Conservation (phyloP, 306 rosid species). For the Vigna radiata region DNA sequence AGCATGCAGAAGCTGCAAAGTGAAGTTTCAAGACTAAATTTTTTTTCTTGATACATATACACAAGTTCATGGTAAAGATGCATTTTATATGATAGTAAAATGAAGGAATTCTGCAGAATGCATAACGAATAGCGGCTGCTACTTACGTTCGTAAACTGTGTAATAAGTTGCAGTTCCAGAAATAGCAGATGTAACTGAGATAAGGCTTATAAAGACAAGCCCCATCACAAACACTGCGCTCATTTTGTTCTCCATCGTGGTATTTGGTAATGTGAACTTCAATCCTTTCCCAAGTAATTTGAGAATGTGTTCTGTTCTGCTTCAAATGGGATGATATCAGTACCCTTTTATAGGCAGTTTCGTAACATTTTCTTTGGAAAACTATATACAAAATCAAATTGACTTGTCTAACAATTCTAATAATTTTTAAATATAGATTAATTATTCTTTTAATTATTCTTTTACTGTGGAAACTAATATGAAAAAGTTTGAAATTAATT, state of each 20-base stretch:
- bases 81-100: not conserved
- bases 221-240: not conserved
- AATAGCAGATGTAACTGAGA: slow-evolving; percentile 40
- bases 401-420: not conserved
- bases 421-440: too few species aligned
- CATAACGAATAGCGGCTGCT: not conserved
- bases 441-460: too few species aligned
- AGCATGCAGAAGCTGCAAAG: slow-evolving; percentile 53
- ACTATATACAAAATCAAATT: not conserved
- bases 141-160: slow-evolving; percentile 41
- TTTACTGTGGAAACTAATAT: too few species aligned
- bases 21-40: too few species aligned
- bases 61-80: not conserved
- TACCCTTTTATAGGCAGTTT: not conserved
- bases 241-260: not conserved
- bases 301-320: not conserved
- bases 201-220: not conserved
- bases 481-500: too few species aligned
- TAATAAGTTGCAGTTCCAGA: slow-evolving; percentile 50
- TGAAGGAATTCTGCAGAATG: not conserved
- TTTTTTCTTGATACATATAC: not conserved
- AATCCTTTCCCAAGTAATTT: not conserved
- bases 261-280: not conserved
- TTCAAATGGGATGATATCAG: not conserved
- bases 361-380: not conserved